Conservation (phyloP, 345 rosid species). For the Murraya paniculata region DNA sequence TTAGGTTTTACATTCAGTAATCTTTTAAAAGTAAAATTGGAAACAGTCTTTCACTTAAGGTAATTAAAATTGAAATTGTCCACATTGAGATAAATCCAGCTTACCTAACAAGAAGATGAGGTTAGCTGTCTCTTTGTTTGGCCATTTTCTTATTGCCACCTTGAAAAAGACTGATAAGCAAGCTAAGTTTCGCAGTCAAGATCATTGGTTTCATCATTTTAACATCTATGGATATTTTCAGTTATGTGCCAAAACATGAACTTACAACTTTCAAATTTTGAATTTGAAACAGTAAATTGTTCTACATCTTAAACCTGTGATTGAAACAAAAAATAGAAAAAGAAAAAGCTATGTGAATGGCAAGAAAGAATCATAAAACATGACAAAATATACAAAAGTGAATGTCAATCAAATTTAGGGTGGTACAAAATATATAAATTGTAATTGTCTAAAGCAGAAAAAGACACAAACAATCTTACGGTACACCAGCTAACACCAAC, state of each 20-base stretch:
- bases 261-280: slow-evolving; percentile 28
- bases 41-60: not conserved
- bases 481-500: not conserved
- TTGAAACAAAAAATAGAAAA: too few relatives aligned
- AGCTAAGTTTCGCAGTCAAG: not conserved
- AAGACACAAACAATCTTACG: slow-evolving; percentile 6
- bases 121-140: not conserved
- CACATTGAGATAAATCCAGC: not conserved
- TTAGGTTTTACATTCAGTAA: not conserved
- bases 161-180: not conserved
- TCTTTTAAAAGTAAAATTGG: not conserved
- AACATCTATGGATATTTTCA: not conserved
- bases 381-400: slow-evolving; percentile 12
- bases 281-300: slow-evolving; percentile 23
- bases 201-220: not conserved
- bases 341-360: not conserved
- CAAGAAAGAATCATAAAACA: slow-evolving; percentile 3
- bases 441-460: slow-evolving; percentile 7
- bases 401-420: slow-evolving; percentile 14
- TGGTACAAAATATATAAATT: slow-evolving; percentile 7
- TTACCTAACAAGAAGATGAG: not conserved
- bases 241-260: too few relatives aligned
- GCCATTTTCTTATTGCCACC: not conserved
- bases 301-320: not conserved
- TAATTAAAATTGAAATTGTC: not conserved